A percentile compares a stretch with the other conserved stretches of the same genome.
Conservation (phyloP, 1,284 basidiomycete species). For the Puccinia hordei region DNA sequence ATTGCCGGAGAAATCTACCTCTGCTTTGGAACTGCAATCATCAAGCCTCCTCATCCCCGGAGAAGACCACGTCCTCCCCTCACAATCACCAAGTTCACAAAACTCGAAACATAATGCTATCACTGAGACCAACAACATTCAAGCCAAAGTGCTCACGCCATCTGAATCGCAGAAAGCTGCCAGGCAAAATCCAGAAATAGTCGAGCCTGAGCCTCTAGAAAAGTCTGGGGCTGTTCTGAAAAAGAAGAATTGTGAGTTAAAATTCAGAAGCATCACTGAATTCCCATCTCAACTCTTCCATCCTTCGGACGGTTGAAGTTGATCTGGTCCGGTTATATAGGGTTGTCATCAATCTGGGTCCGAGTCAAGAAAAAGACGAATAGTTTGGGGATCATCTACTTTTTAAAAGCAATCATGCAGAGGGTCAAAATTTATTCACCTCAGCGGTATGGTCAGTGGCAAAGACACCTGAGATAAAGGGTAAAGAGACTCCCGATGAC, state of each 20-base stretch:
- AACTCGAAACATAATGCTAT: not conserved
- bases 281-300: not conserved
- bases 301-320: not conserved
- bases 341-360: not conserved
- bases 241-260: not conserved
- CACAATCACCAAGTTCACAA: not conserved
- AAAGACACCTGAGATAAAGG: not conserved
- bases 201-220: not conserved
- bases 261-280: not conserved
- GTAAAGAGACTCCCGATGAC: not conserved
- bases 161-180: not conserved
- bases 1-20: not conserved
- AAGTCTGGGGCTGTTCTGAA: not conserved
- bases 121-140: not conserved
- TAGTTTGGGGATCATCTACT: not conserved
- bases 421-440: not conserved
- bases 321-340: not conserved
- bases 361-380: not conserved
- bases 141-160: not conserved
- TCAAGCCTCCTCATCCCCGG: not conserved
- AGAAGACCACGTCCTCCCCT: not conserved
- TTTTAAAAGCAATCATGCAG: conserved; percentile 1
- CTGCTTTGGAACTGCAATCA: not conserved
- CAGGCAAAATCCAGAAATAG: not conserved
- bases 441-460: not conserved